Evolutionary conservation across 257 asterid species (phyloP).

Genomic region (Primulina eburnea): DNA sequence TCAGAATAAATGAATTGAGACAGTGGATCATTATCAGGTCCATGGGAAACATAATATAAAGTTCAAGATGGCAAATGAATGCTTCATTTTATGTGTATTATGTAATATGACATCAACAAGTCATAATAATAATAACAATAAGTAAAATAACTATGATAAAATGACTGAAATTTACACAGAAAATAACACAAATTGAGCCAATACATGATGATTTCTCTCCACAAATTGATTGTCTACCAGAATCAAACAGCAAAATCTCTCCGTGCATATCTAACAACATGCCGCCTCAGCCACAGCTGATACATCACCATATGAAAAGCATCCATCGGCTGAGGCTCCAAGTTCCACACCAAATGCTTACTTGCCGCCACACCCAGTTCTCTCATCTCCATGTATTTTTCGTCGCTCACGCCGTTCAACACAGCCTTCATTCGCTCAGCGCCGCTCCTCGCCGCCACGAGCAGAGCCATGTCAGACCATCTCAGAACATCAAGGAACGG

Average conservation of each 20-base stretch:
- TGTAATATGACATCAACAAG: not conserved
- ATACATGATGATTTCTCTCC: not conserved
- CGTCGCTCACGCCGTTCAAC: conserved; percentile 49
- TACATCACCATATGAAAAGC: conserved; percentile 84
- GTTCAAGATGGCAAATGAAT: no score
- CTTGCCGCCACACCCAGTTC: conserved; percentile 54
- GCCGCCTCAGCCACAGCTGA: conserved; percentile 90
- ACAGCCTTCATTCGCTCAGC: conserved; percentile 47
- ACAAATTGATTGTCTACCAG: no score
- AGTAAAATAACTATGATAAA: no score
- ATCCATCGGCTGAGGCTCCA: conserved; percentile 60
- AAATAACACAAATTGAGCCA: no score
- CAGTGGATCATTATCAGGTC: not conserved
- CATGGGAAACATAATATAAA: not conserved
- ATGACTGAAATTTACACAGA: not conserved
- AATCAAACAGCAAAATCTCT: conserved; percentile 31
- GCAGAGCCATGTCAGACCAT: conserved; percentile 62
- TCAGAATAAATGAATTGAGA: not conserved
- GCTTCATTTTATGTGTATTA: no score
- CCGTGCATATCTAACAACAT: conserved; percentile 67
- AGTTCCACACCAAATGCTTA: conserved; percentile 78
- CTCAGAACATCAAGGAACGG: conserved; percentile 74
- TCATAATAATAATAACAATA: no score
- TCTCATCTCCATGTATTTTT: conserved; percentile 52
- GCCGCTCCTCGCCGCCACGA: conserved; percentile 49